These are phyloP conservation scores for Phytophthora aleatoria DNA, from an alignment of 352 stramenopile species.

Conservation along the genomic window DNA sequence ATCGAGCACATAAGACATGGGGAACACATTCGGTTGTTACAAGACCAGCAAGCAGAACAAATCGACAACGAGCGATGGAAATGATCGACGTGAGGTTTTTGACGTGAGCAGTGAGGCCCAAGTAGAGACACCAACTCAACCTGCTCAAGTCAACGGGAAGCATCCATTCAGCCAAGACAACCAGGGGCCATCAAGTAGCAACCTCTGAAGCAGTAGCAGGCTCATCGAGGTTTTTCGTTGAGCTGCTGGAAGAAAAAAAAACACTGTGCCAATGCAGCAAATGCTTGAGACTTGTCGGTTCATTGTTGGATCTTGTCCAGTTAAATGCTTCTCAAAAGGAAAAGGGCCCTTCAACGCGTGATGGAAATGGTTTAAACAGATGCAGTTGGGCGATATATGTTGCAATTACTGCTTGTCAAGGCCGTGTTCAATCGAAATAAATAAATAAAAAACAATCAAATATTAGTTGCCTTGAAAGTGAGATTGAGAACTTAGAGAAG, in stretches of 20 bases:
- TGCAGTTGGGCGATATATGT: too few relatives aligned
- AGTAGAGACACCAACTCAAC: slow-evolving; percentile 3
- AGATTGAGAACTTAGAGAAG: too few relatives aligned
- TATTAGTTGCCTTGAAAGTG: too few relatives aligned
- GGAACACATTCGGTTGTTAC: slow-evolving; percentile 24
- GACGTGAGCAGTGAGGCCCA: slow-evolving; percentile 1
- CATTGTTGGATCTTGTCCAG: too few relatives aligned
- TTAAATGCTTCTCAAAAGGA: too few relatives aligned
- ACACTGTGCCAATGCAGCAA: not conserved
- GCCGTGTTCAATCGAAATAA: too few relatives aligned
- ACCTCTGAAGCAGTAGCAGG: not conserved
- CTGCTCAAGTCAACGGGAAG: slow-evolving; percentile 2
- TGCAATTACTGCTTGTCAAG: too few relatives aligned
- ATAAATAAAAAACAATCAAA: too few relatives aligned
- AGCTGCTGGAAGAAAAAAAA: not conserved
- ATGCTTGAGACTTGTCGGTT: too few relatives aligned
- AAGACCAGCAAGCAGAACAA: slow-evolving; percentile 17
- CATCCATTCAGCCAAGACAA: not conserved
- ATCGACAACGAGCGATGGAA: not conserved
- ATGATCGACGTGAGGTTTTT: not conserved
- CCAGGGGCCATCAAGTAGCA: not conserved
- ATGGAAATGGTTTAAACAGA: too few relatives aligned
- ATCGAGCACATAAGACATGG: slow-evolving; percentile 10
- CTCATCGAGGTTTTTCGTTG: not conserved
- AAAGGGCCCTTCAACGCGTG: too few relatives aligned